These are phyloP conservation scores for Phytophthora ohioensis DNA, from an alignment of 352 stramenopile genomes.

Conservation along the genomic window DNA sequence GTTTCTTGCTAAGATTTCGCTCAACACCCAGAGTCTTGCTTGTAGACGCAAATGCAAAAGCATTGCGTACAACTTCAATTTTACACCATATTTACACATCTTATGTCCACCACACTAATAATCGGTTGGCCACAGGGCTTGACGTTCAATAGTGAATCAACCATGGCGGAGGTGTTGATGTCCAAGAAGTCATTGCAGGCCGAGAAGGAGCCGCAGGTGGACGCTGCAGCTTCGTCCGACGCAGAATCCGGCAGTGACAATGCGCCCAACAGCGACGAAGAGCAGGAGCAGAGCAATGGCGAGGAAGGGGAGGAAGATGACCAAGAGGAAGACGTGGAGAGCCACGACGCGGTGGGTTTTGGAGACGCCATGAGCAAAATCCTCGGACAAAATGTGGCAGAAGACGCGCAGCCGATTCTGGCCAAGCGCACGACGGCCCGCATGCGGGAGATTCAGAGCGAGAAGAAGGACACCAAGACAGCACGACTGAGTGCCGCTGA, in stretches of 20 bases:
- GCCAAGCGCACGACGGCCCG: slow-evolving; percentile 85
- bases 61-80: slow-evolving; percentile 9
- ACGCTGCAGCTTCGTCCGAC: slow-evolving; percentile 2
- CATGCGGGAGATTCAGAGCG: slow-evolving; percentile 84
- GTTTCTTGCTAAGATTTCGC: too few relatives aligned
- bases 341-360: slow-evolving; percentile 80
- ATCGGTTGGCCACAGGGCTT: slow-evolving; percentile 29
- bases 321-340: slow-evolving; percentile 42
- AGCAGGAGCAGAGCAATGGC: slow-evolving; percentile 29
- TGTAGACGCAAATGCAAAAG: too few relatives aligned
- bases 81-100: slow-evolving; percentile 5
- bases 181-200: slow-evolving; percentile 1
- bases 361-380: slow-evolving; percentile 91
- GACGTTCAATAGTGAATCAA: slow-evolving; percentile 4
- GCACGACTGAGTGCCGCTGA: slow-evolving; percentile 73
- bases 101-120: slow-evolving; percentile 10
- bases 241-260: slow-evolving; percentile 18
- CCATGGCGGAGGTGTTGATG: slow-evolving; percentile 25
- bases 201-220: slow-evolving; percentile 11
- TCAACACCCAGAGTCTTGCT: too few relatives aligned
- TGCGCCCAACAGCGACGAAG: slow-evolving; percentile 3
- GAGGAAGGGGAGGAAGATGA: slow-evolving; percentile 37
- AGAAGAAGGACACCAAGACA: slow-evolving; percentile 79
- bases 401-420: slow-evolving; percentile 79
- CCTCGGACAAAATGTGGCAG: slow-evolving; percentile 72